Conservation (phyloP, 495 filamentous ascomycete genomes). For the Aspergillus incahuasiensis region DNA sequence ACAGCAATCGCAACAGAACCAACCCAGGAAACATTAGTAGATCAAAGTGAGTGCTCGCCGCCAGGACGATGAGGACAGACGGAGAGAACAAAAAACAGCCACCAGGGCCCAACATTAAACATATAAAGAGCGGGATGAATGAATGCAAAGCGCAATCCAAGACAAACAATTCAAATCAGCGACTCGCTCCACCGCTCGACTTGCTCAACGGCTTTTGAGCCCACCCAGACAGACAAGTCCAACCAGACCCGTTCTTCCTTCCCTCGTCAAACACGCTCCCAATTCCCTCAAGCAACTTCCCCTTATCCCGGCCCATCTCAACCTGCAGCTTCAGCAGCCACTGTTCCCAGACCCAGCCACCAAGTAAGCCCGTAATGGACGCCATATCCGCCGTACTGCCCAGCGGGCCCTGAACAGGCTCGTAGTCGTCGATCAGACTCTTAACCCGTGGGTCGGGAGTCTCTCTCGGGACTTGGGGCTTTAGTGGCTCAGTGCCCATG, state of each 20-base stretch:
- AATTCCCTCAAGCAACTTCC: constrained; percentile 69
- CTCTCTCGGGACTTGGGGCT: constrained; percentile 40
- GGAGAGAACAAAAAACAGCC: neutral
- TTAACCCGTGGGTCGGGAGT: constrained; percentile 51
- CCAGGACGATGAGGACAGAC: constrained; percentile 1
- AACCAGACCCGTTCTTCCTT: constrained; percentile 70
- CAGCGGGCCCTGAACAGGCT: constrained; percentile 61
- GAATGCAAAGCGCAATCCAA: neutral
- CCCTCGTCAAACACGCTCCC: constrained; percentile 81
- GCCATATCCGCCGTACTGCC: constrained; percentile 72
- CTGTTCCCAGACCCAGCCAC: constrained; percentile 91
- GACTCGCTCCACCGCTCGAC: constrained; percentile 1
- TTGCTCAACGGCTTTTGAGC: constrained; percentile 71
- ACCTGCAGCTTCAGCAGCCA: constrained; percentile 85
- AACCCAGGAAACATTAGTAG: neutral
- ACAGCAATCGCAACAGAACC: neutral
- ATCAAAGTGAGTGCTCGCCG: neutral
- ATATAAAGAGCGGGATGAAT: constrained; percentile 3
- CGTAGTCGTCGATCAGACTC: constrained; percentile 45
- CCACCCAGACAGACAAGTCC: constrained; percentile 81
- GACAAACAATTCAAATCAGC: neutral
- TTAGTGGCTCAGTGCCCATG: constrained; percentile 61
- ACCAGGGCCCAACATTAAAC: constrained; percentile 1
- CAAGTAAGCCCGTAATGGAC: constrained; percentile 72
- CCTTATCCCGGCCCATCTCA: constrained; percentile 68